These are phyloP conservation scores for Drechslera avenae DNA, from an alignment of 2,329 filamentous ascomycete species.

Conservation along the genomic window DNA sequence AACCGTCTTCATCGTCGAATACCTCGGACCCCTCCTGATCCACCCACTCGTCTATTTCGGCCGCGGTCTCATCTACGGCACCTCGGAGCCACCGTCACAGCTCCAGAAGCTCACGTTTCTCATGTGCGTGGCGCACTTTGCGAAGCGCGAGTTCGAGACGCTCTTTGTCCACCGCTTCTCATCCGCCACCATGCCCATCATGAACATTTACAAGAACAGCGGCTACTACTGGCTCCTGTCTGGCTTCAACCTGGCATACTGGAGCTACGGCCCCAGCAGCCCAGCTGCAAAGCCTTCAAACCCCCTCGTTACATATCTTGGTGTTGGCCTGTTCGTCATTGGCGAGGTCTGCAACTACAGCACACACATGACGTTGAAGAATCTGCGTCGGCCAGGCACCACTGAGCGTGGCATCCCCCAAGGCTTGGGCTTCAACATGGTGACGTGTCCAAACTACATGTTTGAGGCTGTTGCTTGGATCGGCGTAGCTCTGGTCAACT, in stretches of 20 bases:
- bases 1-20: constrained; percentile 94
- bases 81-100: constrained; percentile 61
- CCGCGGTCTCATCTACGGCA: constrained; percentile 73
- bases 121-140: constrained; percentile 81
- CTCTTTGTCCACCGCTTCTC: constrained; percentile 95
- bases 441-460: constrained; percentile 97
- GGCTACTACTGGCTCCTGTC: constrained; percentile 90
- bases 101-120: constrained; percentile 74
- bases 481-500: constrained; percentile 78
- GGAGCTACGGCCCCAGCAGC: constrained; percentile 79
- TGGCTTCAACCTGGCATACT: constrained; percentile 80
- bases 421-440: constrained; percentile 81
- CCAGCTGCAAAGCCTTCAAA: constrained; percentile 63
- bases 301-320: constrained; percentile 59
- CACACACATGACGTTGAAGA: constrained; percentile 78
- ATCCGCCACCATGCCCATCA: constrained; percentile 86
- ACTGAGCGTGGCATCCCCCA: constrained; percentile 83
- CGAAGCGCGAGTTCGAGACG: constrained; percentile 95
- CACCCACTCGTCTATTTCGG: constrained; percentile 74
- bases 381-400: constrained; percentile 76
- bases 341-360: constrained; percentile 81
- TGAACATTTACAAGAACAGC: constrained; percentile 94
- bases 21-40: constrained; percentile 87
- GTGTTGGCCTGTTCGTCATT: constrained; percentile 73
- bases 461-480: constrained; percentile 89